Conservation (phyloP, 257 asterid genomes). For the Ocimum tenuiflorum region DNA sequence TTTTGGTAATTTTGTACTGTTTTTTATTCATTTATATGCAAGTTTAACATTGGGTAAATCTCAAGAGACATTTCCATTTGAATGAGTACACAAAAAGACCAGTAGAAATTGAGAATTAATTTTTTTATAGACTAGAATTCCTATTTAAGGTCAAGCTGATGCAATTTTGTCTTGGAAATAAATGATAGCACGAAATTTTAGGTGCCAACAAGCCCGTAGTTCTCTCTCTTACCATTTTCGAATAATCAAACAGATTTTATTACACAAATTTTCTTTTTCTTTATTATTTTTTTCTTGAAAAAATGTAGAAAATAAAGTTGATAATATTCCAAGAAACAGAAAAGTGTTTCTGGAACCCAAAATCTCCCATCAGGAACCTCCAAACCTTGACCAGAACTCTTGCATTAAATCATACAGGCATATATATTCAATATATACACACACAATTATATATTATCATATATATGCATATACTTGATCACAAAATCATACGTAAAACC, state of each 20-base stretch:
- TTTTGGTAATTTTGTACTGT: too few species aligned
- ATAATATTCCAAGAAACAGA: slow-evolving; percentile 19
- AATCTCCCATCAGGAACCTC: too few species aligned
- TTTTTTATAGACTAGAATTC: not conserved
- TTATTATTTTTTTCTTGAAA: not conserved
- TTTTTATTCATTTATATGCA: too few species aligned
- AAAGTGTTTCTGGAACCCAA: too few species aligned
- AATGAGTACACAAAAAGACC: too few species aligned
- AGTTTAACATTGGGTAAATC: too few species aligned
- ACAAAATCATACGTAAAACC: too few species aligned
- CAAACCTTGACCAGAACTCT: too few species aligned
- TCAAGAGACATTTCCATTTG: too few species aligned
- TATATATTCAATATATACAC: slow-evolving; percentile 30
- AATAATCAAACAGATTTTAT: slow-evolving; percentile 24
- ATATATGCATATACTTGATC: too few species aligned
- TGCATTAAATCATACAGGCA: too few species aligned
- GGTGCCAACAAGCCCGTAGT: slow-evolving; percentile 26
- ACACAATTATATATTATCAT: slow-evolving; percentile 14
- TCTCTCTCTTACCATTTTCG: slow-evolving; percentile 22
- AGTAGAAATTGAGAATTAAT: too few species aligned
- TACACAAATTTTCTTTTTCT: not conserved
- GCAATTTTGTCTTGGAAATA: slow-evolving; percentile 12
- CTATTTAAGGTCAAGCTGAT: slow-evolving; percentile 6
- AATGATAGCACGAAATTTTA: slow-evolving; percentile 32
- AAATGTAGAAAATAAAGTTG: not conserved